Base-by-base conservation (phyloP, 441 rosid species). In the Corymbia citriodora region DNA sequence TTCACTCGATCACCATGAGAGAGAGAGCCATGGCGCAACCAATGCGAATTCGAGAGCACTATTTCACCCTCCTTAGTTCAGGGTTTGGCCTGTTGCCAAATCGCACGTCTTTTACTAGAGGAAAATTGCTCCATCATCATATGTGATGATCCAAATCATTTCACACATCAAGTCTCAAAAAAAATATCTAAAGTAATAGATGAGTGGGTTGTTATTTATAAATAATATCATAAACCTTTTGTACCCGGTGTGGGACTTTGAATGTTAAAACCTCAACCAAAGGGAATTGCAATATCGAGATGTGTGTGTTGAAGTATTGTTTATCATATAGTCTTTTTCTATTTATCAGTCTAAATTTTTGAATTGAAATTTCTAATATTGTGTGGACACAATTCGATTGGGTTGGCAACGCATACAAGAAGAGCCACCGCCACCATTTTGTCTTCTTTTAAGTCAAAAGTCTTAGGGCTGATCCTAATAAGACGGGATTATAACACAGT, bases 171-270 rank as follows among this genome's bases (percentile, higher is more conserved):
- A 72, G 15, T 72, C 27, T 36, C 6, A 4, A 33, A 72, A 59
- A 59, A 33, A 6, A 68, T 16, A 72, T 12, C 82, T 18, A 72
- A 72, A 72, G 82, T 33, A 27, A 72, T 72, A 7, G 49, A 7
- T 10, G 8, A 19, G 2, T 3, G 2, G 9, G 15, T 23, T 1
- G 0, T 72, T 45, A 19, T 72, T 19, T 72, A 19, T 68, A 0
- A 36, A 36, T 36, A 18, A 72, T 15, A 36, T 19, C 49, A 6
- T 21, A 72, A 72, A 4, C 27, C 49, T 72, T 72, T 10, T 7
- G 21, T 70, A 70, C 33, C 48, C 13, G 9, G 18, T 1, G 10
- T 70, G 25, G 7, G 36, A 70, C 15, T 36, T 72, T 36, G 4
- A 15, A 72, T 11, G 1, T 72, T 36, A 0, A 36, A 72, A 72